phyloP scores from a whole-genome alignment of 2,329 filamentous ascomycete species.

The Hypomyces perniciosus region DNA sequence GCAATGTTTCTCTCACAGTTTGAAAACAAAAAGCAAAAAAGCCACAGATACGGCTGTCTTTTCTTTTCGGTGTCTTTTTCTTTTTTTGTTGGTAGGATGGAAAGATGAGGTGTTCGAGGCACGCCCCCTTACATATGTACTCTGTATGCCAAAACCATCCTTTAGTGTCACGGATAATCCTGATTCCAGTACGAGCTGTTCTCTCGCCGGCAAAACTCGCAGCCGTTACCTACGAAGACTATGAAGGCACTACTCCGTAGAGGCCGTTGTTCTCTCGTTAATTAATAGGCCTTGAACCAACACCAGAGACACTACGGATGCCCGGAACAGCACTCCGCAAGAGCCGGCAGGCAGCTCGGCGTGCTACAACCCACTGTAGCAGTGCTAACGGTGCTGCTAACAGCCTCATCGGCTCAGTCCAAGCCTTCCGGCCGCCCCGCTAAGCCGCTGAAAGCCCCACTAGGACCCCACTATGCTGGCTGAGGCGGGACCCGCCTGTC shows the following conservation, averaged over 20 bases:
- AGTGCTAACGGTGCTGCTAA: background rate
- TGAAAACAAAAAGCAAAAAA: too few relatives aligned
- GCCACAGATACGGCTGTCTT: background rate
- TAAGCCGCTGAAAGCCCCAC: background rate
- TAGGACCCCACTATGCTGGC: background rate
- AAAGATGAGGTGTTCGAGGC: background rate
- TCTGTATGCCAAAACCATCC: background rate
- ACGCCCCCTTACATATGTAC: background rate
- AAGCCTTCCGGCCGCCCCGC: background rate
- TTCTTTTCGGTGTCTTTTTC: background rate
- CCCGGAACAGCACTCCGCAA: slow-evolving; percentile 6
- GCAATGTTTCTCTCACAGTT: too few relatives aligned
- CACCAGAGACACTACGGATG: slow-evolving; percentile 1
- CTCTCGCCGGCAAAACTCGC: too few relatives aligned
- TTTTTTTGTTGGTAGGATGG: background rate
- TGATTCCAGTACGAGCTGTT: too few relatives aligned
- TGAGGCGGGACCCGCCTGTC: slow-evolving; percentile 2
- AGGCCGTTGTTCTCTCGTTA: background rate
- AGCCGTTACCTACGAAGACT: background rate
- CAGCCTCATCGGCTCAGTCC: background rate
- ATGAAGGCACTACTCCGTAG: background rate
- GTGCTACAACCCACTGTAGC: too few relatives aligned
- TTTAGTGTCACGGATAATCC: background rate
- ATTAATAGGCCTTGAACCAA: background rate
- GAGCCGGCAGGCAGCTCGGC: background rate